phyloP scores from a whole-genome alignment of 176 grass and related monocot species.

The Eleusine coracana region DNA sequence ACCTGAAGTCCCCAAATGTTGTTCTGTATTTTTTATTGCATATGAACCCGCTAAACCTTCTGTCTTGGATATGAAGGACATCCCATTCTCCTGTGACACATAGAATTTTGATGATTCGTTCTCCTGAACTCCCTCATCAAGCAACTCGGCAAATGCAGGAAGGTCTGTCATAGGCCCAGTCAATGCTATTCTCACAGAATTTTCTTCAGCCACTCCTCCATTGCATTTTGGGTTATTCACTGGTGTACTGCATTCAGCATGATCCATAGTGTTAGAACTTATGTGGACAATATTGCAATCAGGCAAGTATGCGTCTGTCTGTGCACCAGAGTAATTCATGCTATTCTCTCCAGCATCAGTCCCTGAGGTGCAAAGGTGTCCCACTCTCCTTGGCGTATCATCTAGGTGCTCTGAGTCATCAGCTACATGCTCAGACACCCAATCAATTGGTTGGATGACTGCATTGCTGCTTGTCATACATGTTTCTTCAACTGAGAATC shows the following conservation, averaged over 20 bases:
- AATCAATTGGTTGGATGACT: background rate
- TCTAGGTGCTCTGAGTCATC: background rate
- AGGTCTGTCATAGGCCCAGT: background rate
- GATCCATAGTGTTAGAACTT: background rate
- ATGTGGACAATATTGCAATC: background rate
- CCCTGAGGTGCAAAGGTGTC: background rate
- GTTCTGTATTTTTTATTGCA: background rate
- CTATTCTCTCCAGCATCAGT: background rate
- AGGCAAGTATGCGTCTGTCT: background rate
- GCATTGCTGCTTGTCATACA: conserved; percentile 4
- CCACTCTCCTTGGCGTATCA: background rate
- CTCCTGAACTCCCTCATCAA: conserved; percentile 1
- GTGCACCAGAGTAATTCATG: background rate
- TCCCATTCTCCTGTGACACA: background rate
- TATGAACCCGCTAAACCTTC: background rate
- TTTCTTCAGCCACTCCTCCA: background rate
- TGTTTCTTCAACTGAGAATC: conserved; percentile 19
- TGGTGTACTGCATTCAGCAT: background rate
- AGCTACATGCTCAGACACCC: background rate
- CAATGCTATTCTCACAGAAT: background rate
- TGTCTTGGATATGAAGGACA: background rate
- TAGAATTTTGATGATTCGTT: background rate
- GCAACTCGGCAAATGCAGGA: background rate
- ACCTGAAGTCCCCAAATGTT: background rate
- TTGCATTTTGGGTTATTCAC: background rate